phyloP scores from a whole-genome alignment of 306 rosid genomes.

The Trichosanthes cucumerina region DNA sequence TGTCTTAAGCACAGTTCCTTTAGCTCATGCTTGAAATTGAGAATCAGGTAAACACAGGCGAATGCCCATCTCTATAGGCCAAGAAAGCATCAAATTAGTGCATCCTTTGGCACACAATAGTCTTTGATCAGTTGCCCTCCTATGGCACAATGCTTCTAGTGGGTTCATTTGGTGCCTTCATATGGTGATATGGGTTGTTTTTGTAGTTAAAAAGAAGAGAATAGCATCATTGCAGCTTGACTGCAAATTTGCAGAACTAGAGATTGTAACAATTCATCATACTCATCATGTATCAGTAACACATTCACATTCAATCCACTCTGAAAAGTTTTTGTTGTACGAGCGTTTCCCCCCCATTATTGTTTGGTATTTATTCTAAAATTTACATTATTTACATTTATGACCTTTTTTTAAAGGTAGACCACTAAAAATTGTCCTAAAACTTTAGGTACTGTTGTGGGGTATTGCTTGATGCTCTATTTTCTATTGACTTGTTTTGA shows the following conservation, averaged over 20 bases:
- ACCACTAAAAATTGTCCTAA: background rate
- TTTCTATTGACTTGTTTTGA: background rate
- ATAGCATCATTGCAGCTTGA: background rate
- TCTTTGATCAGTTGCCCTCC: background rate
- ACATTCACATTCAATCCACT: background rate
- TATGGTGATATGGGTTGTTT: background rate
- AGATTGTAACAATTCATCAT: background rate
- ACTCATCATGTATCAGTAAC: background rate
- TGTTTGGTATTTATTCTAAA: background rate
- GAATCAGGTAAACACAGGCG: background rate
- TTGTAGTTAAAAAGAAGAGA: background rate
- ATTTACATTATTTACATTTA: background rate
- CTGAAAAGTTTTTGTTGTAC: background rate
- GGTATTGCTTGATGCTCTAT: background rate
- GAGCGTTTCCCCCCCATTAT: background rate
- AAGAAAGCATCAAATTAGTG: background rate
- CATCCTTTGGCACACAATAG: background rate
- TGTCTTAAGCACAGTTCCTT: background rate
- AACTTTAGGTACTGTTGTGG: background rate
- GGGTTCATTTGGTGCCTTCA: background rate
- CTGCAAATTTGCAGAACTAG: background rate
- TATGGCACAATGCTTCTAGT: background rate
- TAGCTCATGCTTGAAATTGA: background rate
- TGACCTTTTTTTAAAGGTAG: background rate
- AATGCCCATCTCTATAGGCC: background rate